These are phyloP conservation scores for Rubus idaeus DNA, from an alignment of 306 rosid genomes.

Conservation along the genomic window DNA sequence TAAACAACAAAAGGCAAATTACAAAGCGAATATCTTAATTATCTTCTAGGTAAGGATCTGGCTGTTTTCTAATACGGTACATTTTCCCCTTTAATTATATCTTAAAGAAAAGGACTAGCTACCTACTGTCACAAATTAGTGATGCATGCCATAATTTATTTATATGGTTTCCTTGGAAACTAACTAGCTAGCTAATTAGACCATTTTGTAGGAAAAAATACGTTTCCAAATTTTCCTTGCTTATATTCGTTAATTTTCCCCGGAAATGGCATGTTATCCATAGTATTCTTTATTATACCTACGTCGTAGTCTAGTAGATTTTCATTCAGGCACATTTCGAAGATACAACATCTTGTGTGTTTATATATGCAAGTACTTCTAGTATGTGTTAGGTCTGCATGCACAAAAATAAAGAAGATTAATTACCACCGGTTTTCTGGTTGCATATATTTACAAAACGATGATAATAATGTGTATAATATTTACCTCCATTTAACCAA, in stretches of 20 bases:
- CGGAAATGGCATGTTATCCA: background rate
- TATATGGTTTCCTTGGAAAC: background rate
- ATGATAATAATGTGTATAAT: background rate
- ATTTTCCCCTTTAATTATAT: background rate
- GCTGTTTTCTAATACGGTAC: background rate
- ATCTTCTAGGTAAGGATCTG: background rate
- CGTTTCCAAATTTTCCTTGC: background rate
- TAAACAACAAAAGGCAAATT: background rate
- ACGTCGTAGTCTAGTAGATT: background rate
- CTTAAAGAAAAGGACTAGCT: too few relatives aligned
- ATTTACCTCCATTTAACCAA: constrained; percentile 69
- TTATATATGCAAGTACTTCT: background rate
- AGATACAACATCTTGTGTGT: background rate
- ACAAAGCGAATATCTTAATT: background rate
- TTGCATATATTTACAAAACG: background rate
- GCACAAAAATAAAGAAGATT: background rate
- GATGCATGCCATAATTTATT: background rate
- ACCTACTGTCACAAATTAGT: background rate
- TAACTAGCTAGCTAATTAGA: background rate
- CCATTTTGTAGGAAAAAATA: background rate
- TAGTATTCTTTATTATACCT: background rate
- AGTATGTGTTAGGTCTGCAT: background rate
- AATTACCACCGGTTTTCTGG: background rate
- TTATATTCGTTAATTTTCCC: too few relatives aligned
- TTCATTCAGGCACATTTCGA: background rate